Evolutionary conservation across 2,329 filamentous ascomycete species (phyloP).

Genomic region (Ophiostoma himal-ulmi): DNA sequence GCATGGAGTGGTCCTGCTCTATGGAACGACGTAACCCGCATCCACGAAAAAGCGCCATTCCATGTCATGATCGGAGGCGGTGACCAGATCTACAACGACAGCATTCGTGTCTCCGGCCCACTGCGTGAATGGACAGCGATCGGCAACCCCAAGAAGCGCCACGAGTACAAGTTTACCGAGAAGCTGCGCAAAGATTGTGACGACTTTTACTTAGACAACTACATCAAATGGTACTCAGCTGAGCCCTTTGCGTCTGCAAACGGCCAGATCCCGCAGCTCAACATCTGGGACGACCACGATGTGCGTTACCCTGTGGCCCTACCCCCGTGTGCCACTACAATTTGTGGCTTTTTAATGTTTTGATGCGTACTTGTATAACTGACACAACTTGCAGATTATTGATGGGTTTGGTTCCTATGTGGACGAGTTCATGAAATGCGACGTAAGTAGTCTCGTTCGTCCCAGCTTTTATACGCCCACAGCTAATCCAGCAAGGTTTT

Average conservation of each 20-base stretch:
- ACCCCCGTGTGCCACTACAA: neutral
- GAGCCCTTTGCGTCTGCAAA: constrained; percentile 82
- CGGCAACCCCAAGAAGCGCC: constrained; percentile 74
- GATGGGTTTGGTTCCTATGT: constrained; percentile 92
- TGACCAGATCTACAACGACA: constrained; percentile 95
- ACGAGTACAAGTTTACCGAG: constrained; percentile 69
- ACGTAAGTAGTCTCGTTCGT: constrained; percentile 26
- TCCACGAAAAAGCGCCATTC: constrained; percentile 72
- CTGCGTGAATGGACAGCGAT: constrained; percentile 77
- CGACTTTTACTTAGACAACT: constrained; percentile 85
- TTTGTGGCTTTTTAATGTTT: neutral
- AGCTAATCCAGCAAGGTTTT: constrained; percentile 58
- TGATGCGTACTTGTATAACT: constrained; percentile 37
- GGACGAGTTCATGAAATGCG: constrained; percentile 84
- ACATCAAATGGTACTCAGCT: constrained; percentile 62
- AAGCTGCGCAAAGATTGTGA: constrained; percentile 79
- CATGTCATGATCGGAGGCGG: constrained; percentile 96
- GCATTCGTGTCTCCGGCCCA: constrained; percentile 78
- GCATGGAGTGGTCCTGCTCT: constrained; percentile 85
- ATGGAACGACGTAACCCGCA: constrained; percentile 89
- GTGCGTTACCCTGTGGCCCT: constrained; percentile 38
- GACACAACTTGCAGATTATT: constrained; percentile 57
- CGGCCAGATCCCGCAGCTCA: constrained; percentile 89
- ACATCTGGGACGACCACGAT: constrained; percentile 97
- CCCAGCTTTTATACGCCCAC: too few relatives aligned